Conservation (phyloP, 768 basidiomycete genomes). For the Amanita pseudoporphyria region DNA sequence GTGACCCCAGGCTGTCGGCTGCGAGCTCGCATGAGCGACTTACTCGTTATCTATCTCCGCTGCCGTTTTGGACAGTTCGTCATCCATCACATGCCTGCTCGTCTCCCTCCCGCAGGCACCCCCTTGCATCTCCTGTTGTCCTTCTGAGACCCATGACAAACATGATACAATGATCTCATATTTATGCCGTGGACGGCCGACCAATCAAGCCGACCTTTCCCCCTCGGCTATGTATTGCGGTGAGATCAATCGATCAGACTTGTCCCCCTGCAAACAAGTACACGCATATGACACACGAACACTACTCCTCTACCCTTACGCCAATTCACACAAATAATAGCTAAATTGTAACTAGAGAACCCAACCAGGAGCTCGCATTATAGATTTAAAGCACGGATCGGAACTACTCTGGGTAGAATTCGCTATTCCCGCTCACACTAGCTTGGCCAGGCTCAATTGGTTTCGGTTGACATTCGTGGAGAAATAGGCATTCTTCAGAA, state of each 20-base stretch:
- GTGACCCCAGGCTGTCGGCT: background rate
- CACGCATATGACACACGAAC: too few relatives aligned
- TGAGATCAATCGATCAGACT: background rate
- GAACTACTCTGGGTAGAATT: background rate
- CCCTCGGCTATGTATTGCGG: background rate
- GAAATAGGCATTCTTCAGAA: conserved; percentile 72
- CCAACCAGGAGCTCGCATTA: background rate
- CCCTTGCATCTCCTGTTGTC: background rate
- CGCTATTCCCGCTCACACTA: conserved; percentile 19
- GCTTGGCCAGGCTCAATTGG: conserved; percentile 48
- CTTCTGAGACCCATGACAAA: background rate
- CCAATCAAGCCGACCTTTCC: background rate
- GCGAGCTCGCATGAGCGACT: background rate
- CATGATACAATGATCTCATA: background rate
- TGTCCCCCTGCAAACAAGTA: too few relatives aligned
- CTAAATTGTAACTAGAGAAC: background rate
- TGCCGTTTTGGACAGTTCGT: background rate
- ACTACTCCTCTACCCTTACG: too few relatives aligned
- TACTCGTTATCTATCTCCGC: background rate
- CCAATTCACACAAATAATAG: background rate
- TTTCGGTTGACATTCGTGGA: conserved; percentile 53
- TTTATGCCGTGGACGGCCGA: background rate
- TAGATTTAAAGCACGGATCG: background rate
- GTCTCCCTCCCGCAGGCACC: conserved; percentile 1
- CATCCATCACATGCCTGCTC: conserved; percentile 3